Evolutionary conservation across 2,329 filamentous ascomycete species (phyloP).

Genomic region (Fusarium decemcellulare): DNA sequence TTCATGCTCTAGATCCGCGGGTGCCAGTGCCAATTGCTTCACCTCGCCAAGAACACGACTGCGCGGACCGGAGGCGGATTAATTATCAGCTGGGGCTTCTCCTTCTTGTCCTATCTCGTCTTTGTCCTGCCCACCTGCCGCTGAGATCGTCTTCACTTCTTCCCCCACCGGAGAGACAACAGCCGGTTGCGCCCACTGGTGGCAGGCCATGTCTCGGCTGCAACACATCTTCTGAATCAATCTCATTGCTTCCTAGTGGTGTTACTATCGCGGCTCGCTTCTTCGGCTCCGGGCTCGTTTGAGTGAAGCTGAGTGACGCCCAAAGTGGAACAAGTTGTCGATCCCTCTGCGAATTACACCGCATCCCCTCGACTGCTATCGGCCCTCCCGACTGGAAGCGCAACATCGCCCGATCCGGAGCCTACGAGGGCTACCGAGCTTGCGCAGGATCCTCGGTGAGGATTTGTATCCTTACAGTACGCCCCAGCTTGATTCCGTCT

Average conservation of each 20-base stretch:
- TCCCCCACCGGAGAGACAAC: neutral
- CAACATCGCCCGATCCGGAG: conserved; percentile 39
- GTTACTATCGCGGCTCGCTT: conserved; percentile 14
- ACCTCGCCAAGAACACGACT: neutral
- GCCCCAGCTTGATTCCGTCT: conserved; percentile 28
- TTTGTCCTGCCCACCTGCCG: neutral
- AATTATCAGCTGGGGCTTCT: neutral
- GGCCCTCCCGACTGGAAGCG: conserved; percentile 30
- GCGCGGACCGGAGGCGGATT: neutral
- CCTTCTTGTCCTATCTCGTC: neutral
- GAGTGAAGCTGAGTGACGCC: conserved; percentile 33
- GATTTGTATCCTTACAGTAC: conserved; percentile 18
- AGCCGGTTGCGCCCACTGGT: conserved; percentile 25
- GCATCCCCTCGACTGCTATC: conserved; percentile 39
- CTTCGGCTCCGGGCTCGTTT: conserved; percentile 7
- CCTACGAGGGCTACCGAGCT: conserved; percentile 36
- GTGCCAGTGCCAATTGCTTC: conserved; percentile 10
- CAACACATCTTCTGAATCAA: conserved; percentile 40
- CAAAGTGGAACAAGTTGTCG: conserved; percentile 40
- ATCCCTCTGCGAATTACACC: conserved; percentile 43
- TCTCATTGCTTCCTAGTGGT: conserved; percentile 14
- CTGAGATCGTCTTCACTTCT: neutral
- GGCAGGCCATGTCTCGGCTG: conserved; percentile 59
- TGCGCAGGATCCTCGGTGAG: conserved; percentile 19
- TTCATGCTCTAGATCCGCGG: neutral